These are phyloP conservation scores for Panicum miliaceum DNA, from an alignment of 176 grass and related monocot genomes.

Conservation along the genomic window DNA sequence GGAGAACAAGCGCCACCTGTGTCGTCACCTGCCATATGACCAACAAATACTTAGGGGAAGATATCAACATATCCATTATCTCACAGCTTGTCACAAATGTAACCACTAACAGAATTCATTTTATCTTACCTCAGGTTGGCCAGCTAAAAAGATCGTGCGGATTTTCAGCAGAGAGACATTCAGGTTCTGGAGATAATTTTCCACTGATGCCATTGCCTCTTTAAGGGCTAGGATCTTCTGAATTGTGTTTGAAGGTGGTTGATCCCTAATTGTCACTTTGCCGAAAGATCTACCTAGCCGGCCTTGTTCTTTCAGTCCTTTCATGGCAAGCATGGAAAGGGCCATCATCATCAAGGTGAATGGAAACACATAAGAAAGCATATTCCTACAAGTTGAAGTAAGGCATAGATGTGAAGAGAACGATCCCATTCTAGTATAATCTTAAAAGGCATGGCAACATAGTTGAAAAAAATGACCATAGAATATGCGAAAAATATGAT, in stretches of 20 bases:
- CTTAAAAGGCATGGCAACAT: background rate
- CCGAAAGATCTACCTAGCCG: constrained; percentile 90
- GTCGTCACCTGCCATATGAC: constrained; percentile 75
- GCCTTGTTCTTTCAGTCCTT: constrained; percentile 90
- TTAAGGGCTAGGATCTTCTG: constrained; percentile 94
- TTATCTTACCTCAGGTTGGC: constrained; percentile 83
- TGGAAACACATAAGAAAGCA: constrained; percentile 80
- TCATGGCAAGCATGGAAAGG: constrained; percentile 80
- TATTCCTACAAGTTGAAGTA: constrained; percentile 60
- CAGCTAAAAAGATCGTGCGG: constrained; percentile 70
- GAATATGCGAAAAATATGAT: background rate
- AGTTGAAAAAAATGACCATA: constrained; percentile 25
- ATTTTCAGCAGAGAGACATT: constrained; percentile 89
- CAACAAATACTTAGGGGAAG: constrained; percentile 17
- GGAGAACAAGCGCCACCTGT: constrained; percentile 69
- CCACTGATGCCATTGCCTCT: constrained; percentile 90
- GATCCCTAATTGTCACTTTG: constrained; percentile 82
- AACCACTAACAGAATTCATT: constrained; percentile 29
- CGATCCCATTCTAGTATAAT: background rate
- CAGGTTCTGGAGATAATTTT: constrained; percentile 87
- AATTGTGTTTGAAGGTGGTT: constrained; percentile 93
- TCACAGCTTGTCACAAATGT: constrained; percentile 15
- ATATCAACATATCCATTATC: background rate
- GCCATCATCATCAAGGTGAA: constrained; percentile 68
- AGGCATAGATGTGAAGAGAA: constrained; percentile 28